Evolutionary conservation across 2,329 filamentous ascomycete genomes (phyloP).

Genomic region (Clarireedia monteithiana): DNA sequence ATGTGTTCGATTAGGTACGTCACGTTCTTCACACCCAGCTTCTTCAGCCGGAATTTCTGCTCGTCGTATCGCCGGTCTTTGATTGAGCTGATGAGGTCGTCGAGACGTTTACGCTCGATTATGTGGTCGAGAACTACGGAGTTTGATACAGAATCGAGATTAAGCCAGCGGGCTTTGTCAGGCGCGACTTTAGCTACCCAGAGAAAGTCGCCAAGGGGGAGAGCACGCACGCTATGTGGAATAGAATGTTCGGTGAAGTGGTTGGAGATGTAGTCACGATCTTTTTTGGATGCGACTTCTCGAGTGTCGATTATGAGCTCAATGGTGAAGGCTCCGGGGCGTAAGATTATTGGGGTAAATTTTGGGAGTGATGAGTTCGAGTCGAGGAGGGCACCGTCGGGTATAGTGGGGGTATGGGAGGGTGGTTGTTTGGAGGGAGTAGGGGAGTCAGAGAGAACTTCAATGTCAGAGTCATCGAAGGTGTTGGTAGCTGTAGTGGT

Average conservation of each 20-base stretch:
- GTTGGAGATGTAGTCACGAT: constrained; percentile 68
- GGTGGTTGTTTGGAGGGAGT: not conserved
- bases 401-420: constrained; percentile 11
- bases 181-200: constrained; percentile 68
- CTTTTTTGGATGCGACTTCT: constrained; percentile 64
- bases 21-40: constrained; percentile 67
- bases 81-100: constrained; percentile 73
- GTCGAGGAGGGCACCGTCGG: constrained; percentile 19
- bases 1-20: constrained; percentile 75
- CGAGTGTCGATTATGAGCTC: constrained; percentile 67
- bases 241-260: constrained; percentile 53
- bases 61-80: constrained; percentile 78
- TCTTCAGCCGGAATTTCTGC: constrained; percentile 72
- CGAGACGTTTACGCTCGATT: constrained; percentile 71
- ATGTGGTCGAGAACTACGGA: constrained; percentile 76
- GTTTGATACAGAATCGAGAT: constrained; percentile 52
- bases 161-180: constrained; percentile 37
- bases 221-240: constrained; percentile 42
- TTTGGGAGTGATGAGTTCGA: constrained; percentile 24
- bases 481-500: not conserved
- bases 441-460: not conserved
- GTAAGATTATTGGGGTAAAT: constrained; percentile 52
- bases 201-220: constrained; percentile 68
- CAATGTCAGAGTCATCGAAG: constrained; percentile 9
- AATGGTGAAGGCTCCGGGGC: constrained; percentile 61